Evolutionary conservation across 345 rosid genomes (phyloP).

Genomic region (Dipteronia sinensis): DNA sequence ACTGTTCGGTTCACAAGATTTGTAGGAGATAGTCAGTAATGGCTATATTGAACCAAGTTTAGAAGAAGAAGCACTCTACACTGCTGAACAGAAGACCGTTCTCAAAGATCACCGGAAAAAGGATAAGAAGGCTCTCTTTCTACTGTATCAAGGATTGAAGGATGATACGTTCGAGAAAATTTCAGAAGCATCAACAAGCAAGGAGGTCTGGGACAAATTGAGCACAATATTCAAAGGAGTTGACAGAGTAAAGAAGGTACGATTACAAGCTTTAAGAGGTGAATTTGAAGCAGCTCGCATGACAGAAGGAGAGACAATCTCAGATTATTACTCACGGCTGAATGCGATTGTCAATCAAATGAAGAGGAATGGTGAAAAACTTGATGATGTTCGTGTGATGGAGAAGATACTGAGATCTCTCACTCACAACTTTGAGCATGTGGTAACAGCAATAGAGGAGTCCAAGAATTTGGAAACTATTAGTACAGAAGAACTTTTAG

Average conservation of each 20-base stretch:
- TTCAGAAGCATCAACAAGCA: background rate
- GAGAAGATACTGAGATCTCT: background rate
- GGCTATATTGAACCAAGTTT: background rate
- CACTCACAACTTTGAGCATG: background rate
- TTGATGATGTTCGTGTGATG: background rate
- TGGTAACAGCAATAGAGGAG: background rate
- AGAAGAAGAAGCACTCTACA: background rate
- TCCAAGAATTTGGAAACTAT: background rate
- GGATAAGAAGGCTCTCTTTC: background rate
- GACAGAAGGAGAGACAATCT: background rate
- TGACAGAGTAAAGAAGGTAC: background rate
- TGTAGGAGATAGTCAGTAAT: background rate
- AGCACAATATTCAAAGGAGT: background rate
- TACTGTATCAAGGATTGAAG: background rate
- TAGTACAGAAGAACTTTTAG: background rate
- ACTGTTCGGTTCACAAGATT: background rate
- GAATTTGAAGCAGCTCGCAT: background rate
- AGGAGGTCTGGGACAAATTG: background rate
- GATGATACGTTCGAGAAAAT: background rate
- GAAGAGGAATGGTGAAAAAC: no score
- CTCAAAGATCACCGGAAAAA: background rate
- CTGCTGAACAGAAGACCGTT: background rate
- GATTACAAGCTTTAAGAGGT: background rate
- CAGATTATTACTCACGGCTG: background rate
- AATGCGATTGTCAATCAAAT: no score